Conservation (phyloP, 2,329 filamentous ascomycete species). For the Monosporascus sp. region DNA sequence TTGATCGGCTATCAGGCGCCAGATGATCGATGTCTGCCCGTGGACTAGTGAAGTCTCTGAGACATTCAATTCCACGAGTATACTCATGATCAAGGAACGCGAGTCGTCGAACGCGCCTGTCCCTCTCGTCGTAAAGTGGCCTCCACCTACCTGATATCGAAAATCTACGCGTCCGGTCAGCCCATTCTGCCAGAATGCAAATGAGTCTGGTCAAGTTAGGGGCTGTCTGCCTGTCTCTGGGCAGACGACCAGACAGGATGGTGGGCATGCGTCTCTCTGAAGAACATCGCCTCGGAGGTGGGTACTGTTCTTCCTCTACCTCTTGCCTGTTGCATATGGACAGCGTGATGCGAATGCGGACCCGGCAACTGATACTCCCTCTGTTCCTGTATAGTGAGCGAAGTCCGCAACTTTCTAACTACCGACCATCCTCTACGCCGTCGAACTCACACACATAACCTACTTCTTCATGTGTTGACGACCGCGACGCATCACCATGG, state of each 20-base stretch:
- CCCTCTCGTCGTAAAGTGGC: background rate
- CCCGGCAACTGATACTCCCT: no score
- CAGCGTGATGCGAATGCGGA: background rate
- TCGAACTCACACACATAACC: background rate
- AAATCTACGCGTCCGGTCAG: background rate
- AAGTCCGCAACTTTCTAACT: background rate
- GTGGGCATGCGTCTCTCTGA: background rate
- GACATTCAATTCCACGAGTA: conserved; percentile 19
- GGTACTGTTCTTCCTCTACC: background rate
- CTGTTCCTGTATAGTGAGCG: background rate
- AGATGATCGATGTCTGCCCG: conserved; percentile 11
- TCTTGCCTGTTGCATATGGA: background rate
- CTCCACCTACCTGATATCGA: background rate
- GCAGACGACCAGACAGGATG: background rate
- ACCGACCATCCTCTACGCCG: background rate
- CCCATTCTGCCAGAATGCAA: background rate
- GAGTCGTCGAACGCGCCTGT: conserved; percentile 8
- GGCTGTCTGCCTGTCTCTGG: background rate
- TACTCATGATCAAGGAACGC: background rate
- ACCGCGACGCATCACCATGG: conserved; percentile 11
- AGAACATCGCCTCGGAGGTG: background rate
- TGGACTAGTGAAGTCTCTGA: conserved; percentile 11
- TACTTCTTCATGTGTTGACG: background rate
- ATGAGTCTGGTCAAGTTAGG: background rate
- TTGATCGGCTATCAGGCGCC: conserved; percentile 9